Evolutionary conservation across 192 early-diverging fungal genomes (phyloP), one percentile per base, ranked within the genome.

Genomic region (Podila clonocystis): DNA sequence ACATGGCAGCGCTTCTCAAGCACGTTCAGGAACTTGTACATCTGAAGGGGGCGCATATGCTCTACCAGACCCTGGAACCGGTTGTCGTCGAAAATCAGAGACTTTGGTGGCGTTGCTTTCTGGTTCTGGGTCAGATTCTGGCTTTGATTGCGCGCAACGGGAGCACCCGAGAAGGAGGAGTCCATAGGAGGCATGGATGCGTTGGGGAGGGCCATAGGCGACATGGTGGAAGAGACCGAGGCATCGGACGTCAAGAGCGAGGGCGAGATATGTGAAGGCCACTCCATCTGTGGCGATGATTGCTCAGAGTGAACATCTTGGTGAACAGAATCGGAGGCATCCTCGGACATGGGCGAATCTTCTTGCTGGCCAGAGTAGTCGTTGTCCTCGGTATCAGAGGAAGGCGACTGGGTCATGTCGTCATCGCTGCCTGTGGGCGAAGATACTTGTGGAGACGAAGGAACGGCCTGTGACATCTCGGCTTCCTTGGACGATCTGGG

Each of bases 1-100:
- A 89, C 86, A n/a, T 82, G 84, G 34, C 88, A 89, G 28, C 88
- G 77, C 59, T 86, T 82, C 75, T 89, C 87, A 28, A 89, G 87
- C 61, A 89, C 86, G 49, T 73, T 74, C 17, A 89, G 72, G 61
- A 87, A 88, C 29, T 80, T 85, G 62, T 87, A 82, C 83, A 89
- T 84, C 70, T 89, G 87, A 17, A 82, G 77, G 50, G 76, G 75
- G 13, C 83, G 82, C 86, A 89, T 87, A 33, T 85, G 75, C 50
- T 77, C 79, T 1, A 85, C 78, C 33, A 85, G 61, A 22, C 61
- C 59, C 30, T 85, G 75, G 50, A 85, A 85, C 17, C 79, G 78
- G 49, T 74, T 71, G 65, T 85, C 84, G 60, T 85, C 84, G 73
- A 85, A 85, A 45, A 80, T 80, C 11, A 73, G 58, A 5, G 77